A percentile compares a stretch with the other conserved stretches of the same genome.
phyloP scores from a whole-genome alignment of 2,329 filamentous ascomycete genomes.

The Colletotrichum karsti region DNA sequence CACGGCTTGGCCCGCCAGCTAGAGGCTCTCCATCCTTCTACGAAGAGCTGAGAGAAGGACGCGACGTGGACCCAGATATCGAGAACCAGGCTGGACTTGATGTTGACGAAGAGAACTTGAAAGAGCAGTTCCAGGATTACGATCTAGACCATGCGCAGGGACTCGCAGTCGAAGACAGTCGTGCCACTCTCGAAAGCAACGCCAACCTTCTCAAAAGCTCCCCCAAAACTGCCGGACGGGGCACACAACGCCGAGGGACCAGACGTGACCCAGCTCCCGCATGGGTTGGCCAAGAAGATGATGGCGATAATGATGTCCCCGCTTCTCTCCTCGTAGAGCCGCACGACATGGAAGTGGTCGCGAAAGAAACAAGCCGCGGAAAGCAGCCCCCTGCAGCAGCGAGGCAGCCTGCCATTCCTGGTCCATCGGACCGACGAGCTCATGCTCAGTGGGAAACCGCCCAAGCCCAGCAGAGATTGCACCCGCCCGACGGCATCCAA shows the following conservation, averaged over 20 bases:
- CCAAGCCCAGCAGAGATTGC: conserved; percentile 60
- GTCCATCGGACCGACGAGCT: conserved; percentile 51
- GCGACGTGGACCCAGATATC: conserved; percentile 49
- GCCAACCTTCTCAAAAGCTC: conserved; percentile 31
- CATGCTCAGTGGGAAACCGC: conserved; percentile 64
- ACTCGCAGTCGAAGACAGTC: conserved; percentile 55
- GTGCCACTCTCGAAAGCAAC: conserved; percentile 49
- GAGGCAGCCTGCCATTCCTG: conserved; percentile 40
- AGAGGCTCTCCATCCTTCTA: conserved; percentile 56
- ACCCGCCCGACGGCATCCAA: conserved; percentile 46
- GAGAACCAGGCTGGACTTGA: conserved; percentile 52
- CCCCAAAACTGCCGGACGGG: not conserved
- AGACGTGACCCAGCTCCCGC: conserved; percentile 32
- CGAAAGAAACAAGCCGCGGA: not conserved
- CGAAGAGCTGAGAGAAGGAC: conserved; percentile 51
- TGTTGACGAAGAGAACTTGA: conserved; percentile 63
- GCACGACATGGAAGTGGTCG: conserved; percentile 34
- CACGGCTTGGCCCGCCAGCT: conserved; percentile 47
- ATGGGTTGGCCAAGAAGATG: conserved; percentile 53
- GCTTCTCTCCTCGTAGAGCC: conserved; percentile 69
- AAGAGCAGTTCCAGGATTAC: conserved; percentile 58
- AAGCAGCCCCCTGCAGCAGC: not conserved
- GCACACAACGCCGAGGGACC: not conserved
- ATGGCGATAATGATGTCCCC: conserved; percentile 68
- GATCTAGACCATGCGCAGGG: conserved; percentile 54